Evolutionary conservation across 2,329 filamentous ascomycete species (phyloP), one percentile per base, ranked within the genome.

Genomic region (Orbilia blumenaviensis): DNA sequence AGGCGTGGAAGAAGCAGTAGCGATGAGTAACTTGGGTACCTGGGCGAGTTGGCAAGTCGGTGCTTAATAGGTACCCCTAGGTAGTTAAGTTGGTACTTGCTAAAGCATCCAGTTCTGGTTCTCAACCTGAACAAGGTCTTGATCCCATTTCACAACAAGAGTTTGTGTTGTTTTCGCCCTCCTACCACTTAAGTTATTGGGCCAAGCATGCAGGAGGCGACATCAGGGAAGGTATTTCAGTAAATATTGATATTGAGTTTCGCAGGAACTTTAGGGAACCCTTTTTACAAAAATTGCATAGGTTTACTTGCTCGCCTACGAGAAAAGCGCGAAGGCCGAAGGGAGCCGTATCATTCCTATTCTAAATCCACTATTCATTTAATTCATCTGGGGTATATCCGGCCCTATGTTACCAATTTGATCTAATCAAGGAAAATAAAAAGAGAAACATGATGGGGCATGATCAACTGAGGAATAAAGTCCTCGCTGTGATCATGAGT

Each of bases 361-460:
- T 60, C 54, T 48, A 66, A 66, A 60, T 64, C 41, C 48, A 60
- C 50, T 60, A 50, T 32, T n/a, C 41, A 16, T 38, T 66, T 69
- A 50, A 67, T 75, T 63, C 56, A 21, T 72, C 44, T 50, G 48
- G 69, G 71, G 72, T 76, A 76, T 76, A 76, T 76, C 72, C 72
- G 64, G 72, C 64, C 46, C 58, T 64, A 25, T 60, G 34, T 66
- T 69, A 76, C 72, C 64, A 76, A 69, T 69, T 69, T 66, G 46
- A 61, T 75, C 63, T 66, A 63, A 41, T 44, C 44, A 48, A 58
- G 42, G 44, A 41, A 64, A 50, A 25, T 10, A n/a, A 16, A 34
- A 38, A 36, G 16, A 32, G 12, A 23, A 18, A 56, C 48, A 66
- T 66, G 46, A 66, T 52, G n/a, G 48, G 61, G 46, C n/a, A 7